These are phyloP conservation scores for Limonomyces culmigenus DNA, from an alignment of 1,284 basidiomycete genomes.

Conservation along the genomic window DNA sequence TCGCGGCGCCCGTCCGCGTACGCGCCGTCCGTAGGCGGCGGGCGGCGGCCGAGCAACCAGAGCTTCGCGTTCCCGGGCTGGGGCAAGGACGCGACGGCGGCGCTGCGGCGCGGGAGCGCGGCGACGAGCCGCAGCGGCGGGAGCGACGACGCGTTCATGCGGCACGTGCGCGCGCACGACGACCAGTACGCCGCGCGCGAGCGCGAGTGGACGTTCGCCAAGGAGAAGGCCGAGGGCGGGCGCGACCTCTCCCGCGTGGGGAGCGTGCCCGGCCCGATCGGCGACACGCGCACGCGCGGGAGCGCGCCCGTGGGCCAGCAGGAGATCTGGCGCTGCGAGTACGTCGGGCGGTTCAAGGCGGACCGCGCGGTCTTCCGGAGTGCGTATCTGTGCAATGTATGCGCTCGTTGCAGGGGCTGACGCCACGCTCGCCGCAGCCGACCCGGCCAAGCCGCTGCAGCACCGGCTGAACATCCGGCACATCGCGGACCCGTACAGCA, in stretches of 20 bases:
- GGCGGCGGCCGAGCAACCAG: background rate
- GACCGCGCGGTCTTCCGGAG: constrained; percentile 28
- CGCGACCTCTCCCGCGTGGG: constrained; percentile 9
- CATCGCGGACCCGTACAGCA: constrained; percentile 28
- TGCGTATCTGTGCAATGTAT: constrained; percentile 15
- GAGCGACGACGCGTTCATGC: constrained; percentile 34
- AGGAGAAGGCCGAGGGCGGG: constrained; percentile 29
- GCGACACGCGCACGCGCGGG: constrained; percentile 11
- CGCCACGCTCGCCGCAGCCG: constrained; percentile 17
- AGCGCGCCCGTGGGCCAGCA: constrained; percentile 32
- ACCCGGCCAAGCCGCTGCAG: constrained; percentile 39
- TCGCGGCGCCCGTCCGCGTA: background rate
- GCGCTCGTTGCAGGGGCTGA: background rate
- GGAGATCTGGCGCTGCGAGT: constrained; percentile 53
- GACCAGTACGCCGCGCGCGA: constrained; percentile 25
- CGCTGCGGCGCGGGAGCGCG: background rate
- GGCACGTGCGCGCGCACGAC: constrained; percentile 30
- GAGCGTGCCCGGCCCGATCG: constrained; percentile 3
- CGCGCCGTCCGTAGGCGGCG: background rate
- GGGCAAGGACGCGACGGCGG: constrained; percentile 4
- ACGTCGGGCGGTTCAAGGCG: constrained; percentile 48
- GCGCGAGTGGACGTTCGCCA: constrained; percentile 45
- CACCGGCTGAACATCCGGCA: constrained; percentile 49
- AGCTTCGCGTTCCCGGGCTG: constrained; percentile 7
- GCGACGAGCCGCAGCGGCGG: background rate